Base-by-base conservation (phyloP, 2,329 filamentous ascomycete genomes). In the Fusarium agapanthi region DNA sequence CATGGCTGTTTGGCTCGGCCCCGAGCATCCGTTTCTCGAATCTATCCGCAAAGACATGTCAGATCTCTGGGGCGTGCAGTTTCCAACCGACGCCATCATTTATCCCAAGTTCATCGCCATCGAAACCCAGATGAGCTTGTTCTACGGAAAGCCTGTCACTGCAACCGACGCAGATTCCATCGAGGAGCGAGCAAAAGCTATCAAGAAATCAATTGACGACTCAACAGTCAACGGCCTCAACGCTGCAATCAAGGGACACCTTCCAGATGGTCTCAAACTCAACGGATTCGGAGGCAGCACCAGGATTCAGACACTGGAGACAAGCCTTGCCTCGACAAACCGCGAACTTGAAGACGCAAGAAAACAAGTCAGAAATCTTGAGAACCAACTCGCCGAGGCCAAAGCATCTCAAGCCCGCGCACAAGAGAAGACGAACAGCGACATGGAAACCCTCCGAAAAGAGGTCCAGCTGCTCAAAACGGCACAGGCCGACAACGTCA, bases 351-450 rank as follows among this genome's bases (percentile, higher is more conserved):
- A 20, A 15, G 12, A 11, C 1, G 12, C 47, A 4, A 20, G 1
- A 8, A 34, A 50, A 1, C 4, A 24, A 0, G 16, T 50, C 30
- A 15, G 0, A 0, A 6, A 20, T 1, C 30, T 50, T 0, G 12
- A 50, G 4, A 24, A 20, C 2, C 1, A 34, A 20, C n/a, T 34
- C 4, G 3, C 6, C 8, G 47, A 24, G 16, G 0, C 47, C 6
- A 50, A 24, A 4, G 16, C 12, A 18, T 32, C 15, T 0, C 45
- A 48, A 13, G 28, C 28, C 1, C 28, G 20, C 14, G 28, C 15
- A 18, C 22, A 24, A 34, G 47, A 24, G 4, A 50, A 50, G n/a
- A 34, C 16, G 0, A 34, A 14, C 0, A 50, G 8, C 16, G 47
- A 50, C 47, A 6, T 50, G 12, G 3, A 20, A 5, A 5, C 12